Evolutionary conservation across 2,329 filamentous ascomycete genomes (phyloP).

Genomic region (Botrytis galanthina): DNA sequence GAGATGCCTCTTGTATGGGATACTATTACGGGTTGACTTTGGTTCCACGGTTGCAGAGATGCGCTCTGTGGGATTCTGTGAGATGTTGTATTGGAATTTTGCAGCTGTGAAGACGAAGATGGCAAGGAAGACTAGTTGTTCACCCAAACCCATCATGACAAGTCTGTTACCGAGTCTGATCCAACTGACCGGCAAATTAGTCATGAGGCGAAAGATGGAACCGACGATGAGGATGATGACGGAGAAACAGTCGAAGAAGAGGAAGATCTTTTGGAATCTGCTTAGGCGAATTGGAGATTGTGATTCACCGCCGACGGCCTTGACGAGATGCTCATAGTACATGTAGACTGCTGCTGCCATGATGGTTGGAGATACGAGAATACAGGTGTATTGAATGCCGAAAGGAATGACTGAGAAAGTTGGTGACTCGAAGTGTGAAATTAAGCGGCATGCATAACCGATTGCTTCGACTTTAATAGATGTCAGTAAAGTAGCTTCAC

Average conservation of each 20-base stretch:
- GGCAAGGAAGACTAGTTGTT: slow-evolving; percentile 3
- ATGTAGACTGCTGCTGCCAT: slow-evolving; percentile 14
- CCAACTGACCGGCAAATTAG: neutral
- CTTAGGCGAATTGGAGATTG: slow-evolving; percentile 7
- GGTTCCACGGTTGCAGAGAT: neutral
- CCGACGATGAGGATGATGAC: neutral
- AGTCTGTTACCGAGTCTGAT: slow-evolving; percentile 13
- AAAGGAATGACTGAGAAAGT: slow-evolving; percentile 13
- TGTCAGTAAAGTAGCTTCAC: neutral
- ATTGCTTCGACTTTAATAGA: slow-evolving; percentile 5
- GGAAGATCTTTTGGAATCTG: slow-evolving; percentile 10
- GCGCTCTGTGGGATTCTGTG: neutral
- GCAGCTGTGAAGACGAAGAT: slow-evolving; percentile 13
- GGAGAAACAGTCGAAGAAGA: slow-evolving; percentile 16
- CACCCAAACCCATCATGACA: slow-evolving; percentile 10
- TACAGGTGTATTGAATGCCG: slow-evolving; percentile 12
- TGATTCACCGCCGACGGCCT: neutral
- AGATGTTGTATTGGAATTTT: slow-evolving; percentile 14
- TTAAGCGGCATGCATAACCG: slow-evolving; percentile 4
- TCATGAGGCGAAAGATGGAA: slow-evolving; percentile 8
- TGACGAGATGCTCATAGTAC: slow-evolving; percentile 15
- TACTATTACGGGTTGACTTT: neutral
- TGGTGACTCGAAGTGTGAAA: slow-evolving; percentile 13
- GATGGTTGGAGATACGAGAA: slow-evolving; percentile 9
- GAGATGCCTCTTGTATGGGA: slow-evolving; percentile 1